phyloP scores from a whole-genome alignment of 2,329 filamentous ascomycete genomes.

The Colletotrichum lentis region DNA sequence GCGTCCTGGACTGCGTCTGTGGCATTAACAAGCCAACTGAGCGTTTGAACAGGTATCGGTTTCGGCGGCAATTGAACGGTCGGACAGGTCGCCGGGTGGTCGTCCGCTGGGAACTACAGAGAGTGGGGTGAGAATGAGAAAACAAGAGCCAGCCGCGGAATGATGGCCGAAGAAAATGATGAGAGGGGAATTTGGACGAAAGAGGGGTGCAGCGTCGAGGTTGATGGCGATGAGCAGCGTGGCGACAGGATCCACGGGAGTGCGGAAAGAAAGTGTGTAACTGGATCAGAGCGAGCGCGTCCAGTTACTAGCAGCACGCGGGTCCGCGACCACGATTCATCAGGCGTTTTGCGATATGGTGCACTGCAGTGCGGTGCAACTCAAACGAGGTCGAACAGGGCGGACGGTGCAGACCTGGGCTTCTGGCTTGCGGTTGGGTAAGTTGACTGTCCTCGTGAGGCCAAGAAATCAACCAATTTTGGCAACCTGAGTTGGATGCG shows the following conservation, averaged over 20 bases:
- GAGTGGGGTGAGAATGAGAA: slow-evolving; percentile 6
- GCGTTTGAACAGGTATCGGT: neutral
- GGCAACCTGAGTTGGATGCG: neutral
- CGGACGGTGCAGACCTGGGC: neutral
- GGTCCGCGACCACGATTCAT: slow-evolving; percentile 10
- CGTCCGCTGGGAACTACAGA: neutral
- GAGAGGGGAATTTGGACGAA: neutral
- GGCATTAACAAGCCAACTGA: neutral
- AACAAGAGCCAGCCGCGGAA: neutral
- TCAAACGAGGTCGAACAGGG: neutral
- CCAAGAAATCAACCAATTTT: neutral
- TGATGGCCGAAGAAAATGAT: slow-evolving; percentile 1
- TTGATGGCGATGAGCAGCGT: slow-evolving; percentile 25
- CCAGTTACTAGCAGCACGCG: slow-evolving; percentile 23
- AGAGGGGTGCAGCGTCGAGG: slow-evolving; percentile 4
- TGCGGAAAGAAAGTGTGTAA: slow-evolving; percentile 18
- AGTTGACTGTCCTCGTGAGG: neutral
- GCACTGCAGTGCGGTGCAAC: slow-evolving; percentile 4
- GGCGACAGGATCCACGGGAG: slow-evolving; percentile 22
- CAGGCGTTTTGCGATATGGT: slow-evolving; percentile 8
- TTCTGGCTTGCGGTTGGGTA: neutral
- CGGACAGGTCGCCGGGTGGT: neutral
- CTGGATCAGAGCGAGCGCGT: slow-evolving; percentile 16
- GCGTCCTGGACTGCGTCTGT: neutral
- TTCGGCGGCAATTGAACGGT: slow-evolving; percentile 7